A percentile compares a stretch with the other conserved stretches of the same genome.
Conservation (phyloP, 2,329 filamentous ascomycete genomes). For the Aureobasidium lini region DNA sequence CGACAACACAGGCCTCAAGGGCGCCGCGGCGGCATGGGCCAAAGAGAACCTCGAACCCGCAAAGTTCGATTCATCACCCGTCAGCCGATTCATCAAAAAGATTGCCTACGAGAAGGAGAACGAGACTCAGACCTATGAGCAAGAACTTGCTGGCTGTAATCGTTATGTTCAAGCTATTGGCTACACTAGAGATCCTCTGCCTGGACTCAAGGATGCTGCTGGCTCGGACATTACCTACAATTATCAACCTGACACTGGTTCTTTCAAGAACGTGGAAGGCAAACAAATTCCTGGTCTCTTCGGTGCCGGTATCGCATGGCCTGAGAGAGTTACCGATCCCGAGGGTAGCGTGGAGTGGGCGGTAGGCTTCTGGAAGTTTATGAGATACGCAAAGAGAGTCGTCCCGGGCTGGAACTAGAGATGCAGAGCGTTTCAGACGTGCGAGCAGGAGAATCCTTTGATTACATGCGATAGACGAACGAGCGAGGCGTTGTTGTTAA, state of each 20-base stretch:
- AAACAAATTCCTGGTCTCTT: slow-evolving; percentile 45
- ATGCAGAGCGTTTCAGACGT: background rate
- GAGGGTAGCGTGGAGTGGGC: slow-evolving; percentile 54
- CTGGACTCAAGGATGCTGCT: slow-evolving; percentile 34
- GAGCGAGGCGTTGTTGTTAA: background rate
- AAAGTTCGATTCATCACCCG: slow-evolving; percentile 37
- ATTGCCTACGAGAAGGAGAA: slow-evolving; percentile 40
- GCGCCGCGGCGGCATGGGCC: slow-evolving; percentile 53
- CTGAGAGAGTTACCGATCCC: slow-evolving; percentile 54
- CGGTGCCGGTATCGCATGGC: slow-evolving; percentile 58
- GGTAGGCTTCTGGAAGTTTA: slow-evolving; percentile 60
- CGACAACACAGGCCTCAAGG: slow-evolving; percentile 60
- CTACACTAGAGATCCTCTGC: slow-evolving; percentile 45
- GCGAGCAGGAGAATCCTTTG: background rate
- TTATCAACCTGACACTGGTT: slow-evolving; percentile 40
- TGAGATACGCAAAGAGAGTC: slow-evolving; percentile 53
- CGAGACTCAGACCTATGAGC: slow-evolving; percentile 40
- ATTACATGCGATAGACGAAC: background rate
- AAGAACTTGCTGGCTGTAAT: slow-evolving; percentile 43
- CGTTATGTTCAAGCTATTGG: slow-evolving; percentile 54
- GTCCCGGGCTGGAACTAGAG: slow-evolving; percentile 42
- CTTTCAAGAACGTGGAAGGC: slow-evolving; percentile 23
- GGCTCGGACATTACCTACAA: slow-evolving; percentile 25
- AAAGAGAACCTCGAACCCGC: slow-evolving; percentile 50
- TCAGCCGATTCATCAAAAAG: slow-evolving; percentile 35